Evolutionary conservation across 768 basidiomycete species (phyloP), one percentile per base, ranked within the genome.

Genomic region (Agaricus sinodeliciosus): DNA sequence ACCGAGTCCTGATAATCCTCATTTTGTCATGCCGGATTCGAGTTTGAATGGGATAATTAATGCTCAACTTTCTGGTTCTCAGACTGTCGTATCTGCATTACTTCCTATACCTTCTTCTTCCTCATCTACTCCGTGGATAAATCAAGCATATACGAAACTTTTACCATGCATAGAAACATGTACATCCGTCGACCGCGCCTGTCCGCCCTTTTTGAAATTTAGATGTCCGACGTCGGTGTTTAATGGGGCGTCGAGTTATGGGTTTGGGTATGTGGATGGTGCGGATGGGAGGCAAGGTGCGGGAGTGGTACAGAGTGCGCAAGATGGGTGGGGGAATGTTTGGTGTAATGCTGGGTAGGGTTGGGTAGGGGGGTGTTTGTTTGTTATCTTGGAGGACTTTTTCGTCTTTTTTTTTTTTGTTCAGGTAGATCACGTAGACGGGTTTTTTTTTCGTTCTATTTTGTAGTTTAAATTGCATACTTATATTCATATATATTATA

Each of bases 91-190:
- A 39, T 76, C 82, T 0, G 83, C 84, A 18, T 70, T 85, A 26
- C 56, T 67, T n/a, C 63, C 71, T 1, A 70, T 74, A 41, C 59
- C 74, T 3, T 70, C 79, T 16, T 58, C 49, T 4, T 42, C 56
- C 13, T 37, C 63, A 5, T 59, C 71, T 0, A 59, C 84, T 40
- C 77, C 82, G n/a, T 49, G 72, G 11, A 66, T 76, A 57, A 59
- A 62, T 2, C 65, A 62, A 16, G 49, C 71, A 1, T 90, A 88
- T 67, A 70, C 66, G n/a, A 74, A 78, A 62, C 68, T 94, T 13
- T 69, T 88, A 31, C 90, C 92, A 2, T 93, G 90, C 63, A 67
- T 90, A 9, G 92, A 91, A 68, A 79, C 78, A 27, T 94, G 92
- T 67, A 75, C 80, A 15, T 74, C 78, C 0, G 81, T 79, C 19